A percentile compares a stretch with the other conserved stretches of the same genome.
These are phyloP conservation scores for Lactarius quietus DNA, from an alignment of 768 basidiomycete genomes.

Conservation along the genomic window DNA sequence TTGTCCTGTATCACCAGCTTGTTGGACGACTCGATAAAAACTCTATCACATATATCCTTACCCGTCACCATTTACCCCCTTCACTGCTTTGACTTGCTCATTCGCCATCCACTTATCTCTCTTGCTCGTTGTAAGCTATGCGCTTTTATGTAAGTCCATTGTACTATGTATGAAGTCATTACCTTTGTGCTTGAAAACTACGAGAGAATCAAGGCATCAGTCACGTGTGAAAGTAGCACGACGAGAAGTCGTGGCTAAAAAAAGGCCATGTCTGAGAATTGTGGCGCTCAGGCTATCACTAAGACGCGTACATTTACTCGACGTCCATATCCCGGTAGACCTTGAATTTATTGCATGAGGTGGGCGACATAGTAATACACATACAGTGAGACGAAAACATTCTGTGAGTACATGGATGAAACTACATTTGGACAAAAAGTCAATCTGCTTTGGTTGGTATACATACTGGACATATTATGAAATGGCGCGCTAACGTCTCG, in stretches of 20 bases:
- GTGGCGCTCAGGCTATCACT: no score
- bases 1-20: conserved; percentile 20
- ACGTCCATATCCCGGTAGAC: neutral
- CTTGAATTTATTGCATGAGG: neutral
- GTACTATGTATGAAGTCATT: no score
- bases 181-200: neutral
- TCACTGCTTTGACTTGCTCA: conserved; percentile 21
- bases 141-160: conserved; percentile 18
- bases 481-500: neutral
- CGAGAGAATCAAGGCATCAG: neutral
- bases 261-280: no score
- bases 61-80: conserved; percentile 11
- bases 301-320: neutral
- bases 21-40: conserved; percentile 22
- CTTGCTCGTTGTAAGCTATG: conserved; percentile 3
- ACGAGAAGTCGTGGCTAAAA: no score
- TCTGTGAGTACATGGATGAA: neutral
- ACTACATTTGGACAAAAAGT: neutral
- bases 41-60: conserved; percentile 22
- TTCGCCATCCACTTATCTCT: conserved; percentile 12
- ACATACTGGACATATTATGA: neutral
- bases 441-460: neutral
- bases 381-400: neutral
- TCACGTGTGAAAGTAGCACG: neutral
- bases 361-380: neutral